Percentiles rank a stretch among this genome's conserved stretches.
Conservation (phyloP, 73 alveolate genomes). For the Uronychia setigera region DNA sequence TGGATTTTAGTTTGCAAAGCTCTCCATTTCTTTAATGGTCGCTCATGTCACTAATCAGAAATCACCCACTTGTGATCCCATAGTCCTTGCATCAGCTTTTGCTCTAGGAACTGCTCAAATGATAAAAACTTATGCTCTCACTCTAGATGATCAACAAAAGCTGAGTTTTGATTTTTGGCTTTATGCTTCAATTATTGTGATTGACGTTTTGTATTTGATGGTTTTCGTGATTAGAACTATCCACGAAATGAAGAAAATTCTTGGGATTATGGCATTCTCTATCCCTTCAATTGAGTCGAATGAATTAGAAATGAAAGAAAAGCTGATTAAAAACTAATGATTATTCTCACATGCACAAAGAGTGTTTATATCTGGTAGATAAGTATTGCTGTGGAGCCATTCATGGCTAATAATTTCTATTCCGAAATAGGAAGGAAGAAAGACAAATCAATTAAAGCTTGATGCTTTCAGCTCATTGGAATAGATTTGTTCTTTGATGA, state of each 20-base stretch:
- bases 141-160: not conserved
- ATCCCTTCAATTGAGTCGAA: too few species aligned
- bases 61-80: conserved; percentile 28
- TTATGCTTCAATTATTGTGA: not conserved
- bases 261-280: not conserved
- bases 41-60: conserved; percentile 25
- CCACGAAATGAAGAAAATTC: conserved; percentile 13
- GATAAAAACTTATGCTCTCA: conserved; percentile 3
- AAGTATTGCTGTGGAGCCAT: not conserved
- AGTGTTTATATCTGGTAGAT: not conserved
- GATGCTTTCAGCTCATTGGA: not conserved
- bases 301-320: too few species aligned
- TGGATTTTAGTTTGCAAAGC: conserved; percentile 20
- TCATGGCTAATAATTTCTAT: conserved; percentile 1
- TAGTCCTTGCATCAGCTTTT: conserved; percentile 19
- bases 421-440: not conserved
- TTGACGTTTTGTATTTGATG: conserved; percentile 1
- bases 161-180: conserved; percentile 6
- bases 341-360: too few species aligned
- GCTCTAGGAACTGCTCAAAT: too few species aligned
- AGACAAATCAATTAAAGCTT: not conserved
- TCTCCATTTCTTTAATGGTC: conserved; percentile 16
- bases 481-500: not conserved
- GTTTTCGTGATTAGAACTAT: conserved; percentile 11
- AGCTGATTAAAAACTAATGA: too few species aligned